phyloP scores from a whole-genome alignment of 73 alveolate genomes.

The Loxodes magnus region DNA sequence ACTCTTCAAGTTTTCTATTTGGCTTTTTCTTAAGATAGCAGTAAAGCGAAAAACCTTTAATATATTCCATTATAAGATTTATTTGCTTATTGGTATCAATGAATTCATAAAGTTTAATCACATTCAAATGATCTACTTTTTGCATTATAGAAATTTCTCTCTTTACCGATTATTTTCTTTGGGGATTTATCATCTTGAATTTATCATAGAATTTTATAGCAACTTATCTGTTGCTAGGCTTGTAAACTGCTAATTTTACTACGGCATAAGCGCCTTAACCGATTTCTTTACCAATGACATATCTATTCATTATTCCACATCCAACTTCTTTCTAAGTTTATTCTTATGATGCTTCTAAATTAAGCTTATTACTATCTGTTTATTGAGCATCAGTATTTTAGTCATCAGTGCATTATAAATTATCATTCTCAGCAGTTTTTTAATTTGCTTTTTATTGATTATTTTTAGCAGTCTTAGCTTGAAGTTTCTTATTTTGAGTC shows the following conservation, averaged over 20 bases:
- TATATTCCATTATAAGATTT: slow-evolving; percentile 30
- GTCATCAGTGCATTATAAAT: too few species aligned
- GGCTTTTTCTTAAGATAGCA: slow-evolving; percentile 20
- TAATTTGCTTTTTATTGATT: too few species aligned
- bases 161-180: slow-evolving; percentile 30
- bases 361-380: too few species aligned
- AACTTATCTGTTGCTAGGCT: slow-evolving; percentile 15
- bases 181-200: slow-evolving; percentile 32
- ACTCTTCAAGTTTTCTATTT: slow-evolving; percentile 11
- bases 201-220: slow-evolving; percentile 44
- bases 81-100: slow-evolving; percentile 36
- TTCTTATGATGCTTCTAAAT: too few species aligned
- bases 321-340: too few species aligned
- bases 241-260: slow-evolving; percentile 33
- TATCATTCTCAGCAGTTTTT: too few species aligned
- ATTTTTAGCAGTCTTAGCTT: too few species aligned
- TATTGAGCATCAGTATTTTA: too few species aligned
- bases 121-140: slow-evolving; percentile 28
- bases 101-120: slow-evolving; percentile 27
- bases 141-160: slow-evolving; percentile 41
- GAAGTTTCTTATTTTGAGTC: too few species aligned
- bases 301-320: slow-evolving; percentile 10
- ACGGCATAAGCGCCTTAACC: slow-evolving; percentile 57
- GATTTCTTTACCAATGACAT: slow-evolving; percentile 28
- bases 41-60: slow-evolving; percentile 25